phyloP scores from a whole-genome alignment of 768 basidiomycete species.

The Leucocoprinus sp. region DNA sequence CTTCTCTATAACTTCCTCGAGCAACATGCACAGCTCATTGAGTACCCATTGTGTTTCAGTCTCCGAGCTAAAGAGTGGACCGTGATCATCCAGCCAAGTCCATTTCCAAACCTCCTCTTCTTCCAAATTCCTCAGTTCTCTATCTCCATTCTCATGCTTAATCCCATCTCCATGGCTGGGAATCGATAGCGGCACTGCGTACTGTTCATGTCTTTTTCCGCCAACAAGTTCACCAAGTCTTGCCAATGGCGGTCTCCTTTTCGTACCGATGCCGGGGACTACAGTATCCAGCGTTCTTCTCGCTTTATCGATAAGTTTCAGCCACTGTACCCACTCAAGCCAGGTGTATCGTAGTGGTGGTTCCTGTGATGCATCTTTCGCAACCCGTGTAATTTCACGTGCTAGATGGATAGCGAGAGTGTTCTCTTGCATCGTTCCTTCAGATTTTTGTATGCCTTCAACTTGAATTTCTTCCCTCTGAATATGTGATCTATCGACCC shows the following conservation, averaged over 20 bases:
- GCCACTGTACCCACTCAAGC: conserved; percentile 29
- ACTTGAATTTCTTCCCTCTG: background rate
- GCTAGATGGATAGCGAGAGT: conserved; percentile 21
- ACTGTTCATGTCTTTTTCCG: background rate
- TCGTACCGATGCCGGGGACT: background rate
- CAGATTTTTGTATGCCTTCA: background rate
- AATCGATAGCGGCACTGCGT: background rate
- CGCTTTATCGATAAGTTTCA: conserved; percentile 22
- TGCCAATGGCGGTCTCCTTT: background rate
- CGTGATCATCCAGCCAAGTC: conserved; percentile 32
- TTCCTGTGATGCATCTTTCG: conserved; percentile 21
- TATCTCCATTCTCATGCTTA: background rate
- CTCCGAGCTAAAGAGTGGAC: conserved; percentile 28
- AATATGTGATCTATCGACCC: background rate
- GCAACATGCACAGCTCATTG: conserved; percentile 23
- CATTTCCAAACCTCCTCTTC: conserved; percentile 17
- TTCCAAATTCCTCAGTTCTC: background rate
- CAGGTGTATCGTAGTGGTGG: conserved; percentile 25
- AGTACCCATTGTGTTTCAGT: conserved; percentile 33
- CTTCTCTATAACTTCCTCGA: conserved; percentile 25
- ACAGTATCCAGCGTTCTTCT: conserved; percentile 4
- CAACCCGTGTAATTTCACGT: conserved; percentile 22
- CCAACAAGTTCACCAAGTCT: background rate
- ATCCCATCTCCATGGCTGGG: background rate
- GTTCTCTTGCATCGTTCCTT: background rate